These are phyloP conservation scores for Fusarium nygamai DNA, from an alignment of 2,329 filamentous ascomycete genomes.

Conservation along the genomic window DNA sequence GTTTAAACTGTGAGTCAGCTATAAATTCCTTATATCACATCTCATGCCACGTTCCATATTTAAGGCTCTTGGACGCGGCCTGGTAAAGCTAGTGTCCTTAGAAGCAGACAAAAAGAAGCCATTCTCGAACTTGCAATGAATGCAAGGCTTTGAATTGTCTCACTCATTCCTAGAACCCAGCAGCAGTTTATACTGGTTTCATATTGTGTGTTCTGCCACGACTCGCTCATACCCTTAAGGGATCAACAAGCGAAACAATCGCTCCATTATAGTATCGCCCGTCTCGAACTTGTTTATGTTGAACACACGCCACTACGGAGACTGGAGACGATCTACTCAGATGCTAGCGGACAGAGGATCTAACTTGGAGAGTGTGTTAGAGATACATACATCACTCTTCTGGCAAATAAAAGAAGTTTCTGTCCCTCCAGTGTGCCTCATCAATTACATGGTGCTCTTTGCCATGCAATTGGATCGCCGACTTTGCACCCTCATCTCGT, in stretches of 20 bases:
- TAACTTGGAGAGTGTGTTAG: slow-evolving; percentile 33
- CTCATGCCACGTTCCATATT: slow-evolving; percentile 26
- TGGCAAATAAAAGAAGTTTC: slow-evolving; percentile 32
- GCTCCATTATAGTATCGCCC: slow-evolving; percentile 17
- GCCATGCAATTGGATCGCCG: slow-evolving; percentile 26
- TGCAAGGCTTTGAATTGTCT: slow-evolving; percentile 1
- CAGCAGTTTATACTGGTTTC: slow-evolving; percentile 2
- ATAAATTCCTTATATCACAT: slow-evolving; percentile 26
- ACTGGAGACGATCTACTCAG: slow-evolving; percentile 27
- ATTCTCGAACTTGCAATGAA: slow-evolving; percentile 2
- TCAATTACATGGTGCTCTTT: slow-evolving; percentile 29
- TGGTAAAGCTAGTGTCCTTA: slow-evolving; percentile 17
- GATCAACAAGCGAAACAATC: slow-evolving; percentile 19
- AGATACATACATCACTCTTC: slow-evolving; percentile 18
- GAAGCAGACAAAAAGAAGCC: slow-evolving; percentile 7
- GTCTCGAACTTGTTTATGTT: slow-evolving; percentile 27
- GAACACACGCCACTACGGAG: slow-evolving; percentile 27
- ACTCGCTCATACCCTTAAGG: background rate
- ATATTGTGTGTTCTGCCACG: slow-evolving; percentile 7
- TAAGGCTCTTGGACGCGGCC: slow-evolving; percentile 9
- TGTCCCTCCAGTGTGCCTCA: slow-evolving; percentile 28
- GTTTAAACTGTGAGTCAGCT: slow-evolving; percentile 15
- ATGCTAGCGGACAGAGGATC: slow-evolving; percentile 32
- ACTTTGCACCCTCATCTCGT: slow-evolving; percentile 34
- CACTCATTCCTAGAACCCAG: background rate